Evolutionary conservation across 192 early-diverging fungal genomes (phyloP), one percentile per base, ranked within the genome.

Genomic region (Paraglomus occultum): DNA sequence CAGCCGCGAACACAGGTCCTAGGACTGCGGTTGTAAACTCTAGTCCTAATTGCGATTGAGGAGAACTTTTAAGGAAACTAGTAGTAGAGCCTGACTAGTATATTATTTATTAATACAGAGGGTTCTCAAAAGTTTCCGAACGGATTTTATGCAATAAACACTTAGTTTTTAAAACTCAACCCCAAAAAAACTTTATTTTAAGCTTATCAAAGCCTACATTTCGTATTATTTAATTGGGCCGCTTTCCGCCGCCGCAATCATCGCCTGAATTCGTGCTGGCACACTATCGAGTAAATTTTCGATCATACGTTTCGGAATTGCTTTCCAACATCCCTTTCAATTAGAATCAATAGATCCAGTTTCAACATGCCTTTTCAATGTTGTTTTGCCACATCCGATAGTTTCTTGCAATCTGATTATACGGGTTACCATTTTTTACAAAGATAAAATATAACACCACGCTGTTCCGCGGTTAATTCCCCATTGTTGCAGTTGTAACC

Each of bases 261-360:
- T 39, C 39, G 58, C 31, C 31, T 31, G 31, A 31, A 31, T 31
- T 31, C 31, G 31, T 7, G 12, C 12, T 14, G 39, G 58, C 58
- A 61, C 42, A 61, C 58, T 61, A 39, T 61, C 39, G 18, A 61
- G 42, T 42, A 61, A 61, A 39, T 61, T 61, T 42, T 61, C 23
- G 18, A 61, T 61, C 6, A 12, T 39, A 11, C 18, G 2, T 39
- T n/a, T 22, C 7, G 58, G 23, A 61, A 61, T 42, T 40, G 22
- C 18, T 11, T 18, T 8, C 58, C 58, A 11, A 61, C 58, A 8
- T 42, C 7, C 8, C 39, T 12, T 40, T 61, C 58, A 22, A 60
- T 39, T 60, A 31, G n/a, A n/a, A n/a, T n/a, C n/a, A n/a, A n/a
- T n/a, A 20, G 53, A n/a, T 10, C 53, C 53, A 6, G 53, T 55